These are phyloP conservation scores for Nowakowskiella sp. DNA, from an alignment of 192 early-diverging fungal genomes.

Conservation along the genomic window DNA sequence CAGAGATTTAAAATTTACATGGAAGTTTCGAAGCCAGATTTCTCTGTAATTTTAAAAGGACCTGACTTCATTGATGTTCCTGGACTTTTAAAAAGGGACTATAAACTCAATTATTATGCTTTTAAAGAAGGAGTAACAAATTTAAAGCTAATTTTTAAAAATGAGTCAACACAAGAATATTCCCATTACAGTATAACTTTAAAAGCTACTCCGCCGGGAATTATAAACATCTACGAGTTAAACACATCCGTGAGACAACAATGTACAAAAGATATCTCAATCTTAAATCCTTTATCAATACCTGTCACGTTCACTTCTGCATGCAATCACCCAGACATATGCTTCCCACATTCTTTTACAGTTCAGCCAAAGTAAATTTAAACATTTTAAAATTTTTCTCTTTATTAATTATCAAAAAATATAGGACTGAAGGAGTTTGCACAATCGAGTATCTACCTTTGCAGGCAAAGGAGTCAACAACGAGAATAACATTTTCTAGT, in stretches of 20 bases:
- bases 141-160: slow-evolving; percentile 48
- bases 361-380: slow-evolving; percentile 42
- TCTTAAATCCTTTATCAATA: slow-evolving; percentile 41
- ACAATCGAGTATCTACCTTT: slow-evolving; percentile 47
- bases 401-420: slow-evolving; percentile 14
- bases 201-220: slow-evolving; percentile 44
- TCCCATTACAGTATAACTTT: slow-evolving; percentile 43
- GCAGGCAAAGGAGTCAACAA: slow-evolving; percentile 35
- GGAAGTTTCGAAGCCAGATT: slow-evolving; percentile 49
- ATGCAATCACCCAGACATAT: slow-evolving; percentile 40
- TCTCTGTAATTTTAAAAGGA: slow-evolving; percentile 45
- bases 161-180: slow-evolving; percentile 53
- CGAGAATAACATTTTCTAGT: slow-evolving; percentile 31
- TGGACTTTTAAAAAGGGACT: slow-evolving; percentile 36
- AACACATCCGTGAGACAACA: slow-evolving; percentile 33
- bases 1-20: slow-evolving; percentile 44
- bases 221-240: slow-evolving; percentile 42
- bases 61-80: slow-evolving; percentile 54
- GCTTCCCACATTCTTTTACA: slow-evolving; percentile 35
- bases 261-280: slow-evolving; percentile 25
- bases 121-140: slow-evolving; percentile 48
- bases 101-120: slow-evolving; percentile 52
- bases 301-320: slow-evolving; percentile 36
- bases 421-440: slow-evolving; percentile 32
- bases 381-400: background rate